Conservation (phyloP, 768 basidiomycete species). For the Mycena albidolilacea region DNA sequence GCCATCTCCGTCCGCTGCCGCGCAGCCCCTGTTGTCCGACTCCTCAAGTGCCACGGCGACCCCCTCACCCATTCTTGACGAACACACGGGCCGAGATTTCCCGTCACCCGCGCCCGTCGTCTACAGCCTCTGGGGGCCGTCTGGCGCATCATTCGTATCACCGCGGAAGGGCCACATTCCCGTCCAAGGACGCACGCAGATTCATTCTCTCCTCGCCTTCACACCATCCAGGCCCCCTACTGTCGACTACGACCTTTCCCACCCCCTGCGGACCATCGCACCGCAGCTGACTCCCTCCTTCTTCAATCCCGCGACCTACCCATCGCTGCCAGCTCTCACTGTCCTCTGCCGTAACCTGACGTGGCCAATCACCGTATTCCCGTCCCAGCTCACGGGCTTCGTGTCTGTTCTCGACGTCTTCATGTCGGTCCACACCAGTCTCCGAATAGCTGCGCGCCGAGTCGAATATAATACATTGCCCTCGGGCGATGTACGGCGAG, state of each 20-base stretch:
- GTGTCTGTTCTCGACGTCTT: conserved; percentile 38
- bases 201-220: conserved; percentile 56
- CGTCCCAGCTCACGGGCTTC: conserved; percentile 14
- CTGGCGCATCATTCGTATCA: neutral
- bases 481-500: conserved; percentile 1
- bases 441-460: conserved; percentile 23
- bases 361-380: conserved; percentile 13
- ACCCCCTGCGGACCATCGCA: conserved; percentile 26
- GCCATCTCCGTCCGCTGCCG: conserved; percentile 21
- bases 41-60: neutral
- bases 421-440: conserved; percentile 23
- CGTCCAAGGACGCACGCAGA: conserved; percentile 50
- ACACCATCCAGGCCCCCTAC: conserved; percentile 23
- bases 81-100: neutral
- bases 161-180: conserved; percentile 31
- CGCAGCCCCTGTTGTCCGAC: neutral
- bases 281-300: conserved; percentile 26
- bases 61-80: neutral
- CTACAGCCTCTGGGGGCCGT: conserved; percentile 25
- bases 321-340: conserved; percentile 24
- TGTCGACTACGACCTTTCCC: conserved; percentile 29
- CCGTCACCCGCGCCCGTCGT: conserved; percentile 5
- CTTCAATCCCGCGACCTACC: conserved; percentile 35
- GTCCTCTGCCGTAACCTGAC: conserved; percentile 29
- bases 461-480: conserved; percentile 33